Percentiles rank a stretch among this genome's conserved stretches.
Conservation (phyloP, 352 stramenopile species). For the Pythium coloratum region DNA sequence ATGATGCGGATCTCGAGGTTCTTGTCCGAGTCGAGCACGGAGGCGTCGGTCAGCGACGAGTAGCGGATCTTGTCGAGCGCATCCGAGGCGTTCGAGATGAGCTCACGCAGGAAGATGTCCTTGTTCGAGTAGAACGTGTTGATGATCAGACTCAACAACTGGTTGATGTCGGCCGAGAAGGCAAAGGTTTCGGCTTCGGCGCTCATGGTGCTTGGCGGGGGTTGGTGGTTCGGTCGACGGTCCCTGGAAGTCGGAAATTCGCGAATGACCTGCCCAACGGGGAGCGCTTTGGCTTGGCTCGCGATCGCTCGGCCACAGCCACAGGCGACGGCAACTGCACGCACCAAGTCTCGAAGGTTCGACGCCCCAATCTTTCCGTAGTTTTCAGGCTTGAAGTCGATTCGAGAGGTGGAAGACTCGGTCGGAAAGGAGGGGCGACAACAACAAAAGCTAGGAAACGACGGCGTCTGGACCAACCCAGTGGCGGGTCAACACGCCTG, state of each 20-base stretch:
- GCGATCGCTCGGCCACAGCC: not conserved
- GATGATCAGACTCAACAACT: slow-evolving; percentile 98
- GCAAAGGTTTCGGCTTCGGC: slow-evolving; percentile 97
- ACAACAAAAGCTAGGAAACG: not conserved
- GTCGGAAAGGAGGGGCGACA: slow-evolving; percentile 1
- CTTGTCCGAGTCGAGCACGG: slow-evolving; percentile 95
- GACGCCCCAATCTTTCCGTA: slow-evolving; percentile 25
- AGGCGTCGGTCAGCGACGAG: slow-evolving; percentile 95
- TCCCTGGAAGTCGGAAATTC: slow-evolving; percentile 58
- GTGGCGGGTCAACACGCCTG: slow-evolving; percentile 22
- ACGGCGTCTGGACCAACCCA: not conserved
- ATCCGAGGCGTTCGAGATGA: slow-evolving; percentile 97
- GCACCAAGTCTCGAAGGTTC: slow-evolving; percentile 26
- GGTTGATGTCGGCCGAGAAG: slow-evolving; percentile 99
- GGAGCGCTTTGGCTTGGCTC: not conserved
- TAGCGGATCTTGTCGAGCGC: slow-evolving; percentile 98
- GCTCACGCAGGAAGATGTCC: slow-evolving; percentile 98
- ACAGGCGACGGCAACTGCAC: slow-evolving; percentile 9
- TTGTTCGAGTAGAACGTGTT: slow-evolving; percentile 99
- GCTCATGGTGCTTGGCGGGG: slow-evolving; percentile 50
- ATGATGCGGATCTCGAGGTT: slow-evolving; percentile 99
- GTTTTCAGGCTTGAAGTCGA: slow-evolving; percentile 9
- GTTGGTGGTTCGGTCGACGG: slow-evolving; percentile 25
- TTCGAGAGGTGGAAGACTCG: slow-evolving; percentile 7
- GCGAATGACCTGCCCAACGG: slow-evolving; percentile 18